A percentile compares a stretch with the other conserved stretches of the same genome.
Evolutionary conservation across 176 grass and related monocot species (phyloP).

Genomic region (Panicum miliaceum): DNA sequence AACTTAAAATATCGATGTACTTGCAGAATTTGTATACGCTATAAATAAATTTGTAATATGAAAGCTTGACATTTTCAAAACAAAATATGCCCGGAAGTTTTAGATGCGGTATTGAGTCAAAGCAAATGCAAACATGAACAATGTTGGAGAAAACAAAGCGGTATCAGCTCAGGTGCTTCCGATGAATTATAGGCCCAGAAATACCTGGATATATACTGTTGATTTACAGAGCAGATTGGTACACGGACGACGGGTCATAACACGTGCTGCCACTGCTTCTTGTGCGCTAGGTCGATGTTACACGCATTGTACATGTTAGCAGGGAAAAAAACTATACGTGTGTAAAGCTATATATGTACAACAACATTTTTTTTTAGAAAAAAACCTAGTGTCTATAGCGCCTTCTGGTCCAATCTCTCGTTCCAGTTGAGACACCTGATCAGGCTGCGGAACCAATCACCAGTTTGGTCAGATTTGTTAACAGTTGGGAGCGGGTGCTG

Average conservation of each 20-base stretch:
- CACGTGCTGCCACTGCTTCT: neutral
- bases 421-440: constrained; percentile 98
- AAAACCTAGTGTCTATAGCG: constrained; percentile 47
- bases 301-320: constrained; percentile 2
- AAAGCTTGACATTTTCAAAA: too few species aligned
- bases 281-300: constrained; percentile 10
- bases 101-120: neutral
- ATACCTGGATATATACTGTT: neutral
- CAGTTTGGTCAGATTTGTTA: constrained; percentile 95
- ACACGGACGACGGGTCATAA: neutral
- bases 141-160: neutral
- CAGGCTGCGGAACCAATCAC: constrained; percentile 93
- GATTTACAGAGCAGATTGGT: neutral
- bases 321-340: constrained; percentile 22
- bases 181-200: neutral
- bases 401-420: constrained; percentile 92
- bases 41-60: too few species aligned
- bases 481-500: constrained; percentile 92
- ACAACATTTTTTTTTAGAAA: neutral
- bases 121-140: neutral
- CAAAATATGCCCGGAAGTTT: too few species aligned
- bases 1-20: too few species aligned
- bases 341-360: constrained; percentile 43
- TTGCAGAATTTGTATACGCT: too few species aligned
- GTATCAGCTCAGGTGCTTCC: neutral